Evolutionary conservation across 176 grass and related monocot species (phyloP).

Genomic region (Musa itinerans): DNA sequence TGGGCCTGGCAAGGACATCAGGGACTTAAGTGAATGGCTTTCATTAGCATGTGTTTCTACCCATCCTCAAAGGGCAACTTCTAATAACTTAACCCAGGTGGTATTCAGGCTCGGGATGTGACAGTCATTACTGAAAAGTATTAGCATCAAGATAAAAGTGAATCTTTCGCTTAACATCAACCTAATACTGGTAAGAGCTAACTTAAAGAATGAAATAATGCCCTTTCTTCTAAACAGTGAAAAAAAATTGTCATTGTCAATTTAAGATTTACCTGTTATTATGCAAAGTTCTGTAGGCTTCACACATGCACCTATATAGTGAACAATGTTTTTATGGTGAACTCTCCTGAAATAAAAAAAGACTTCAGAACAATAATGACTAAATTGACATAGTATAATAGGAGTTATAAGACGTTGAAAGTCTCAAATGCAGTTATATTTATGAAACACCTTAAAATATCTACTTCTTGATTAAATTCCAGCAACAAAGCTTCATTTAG

Average conservation of each 20-base stretch:
- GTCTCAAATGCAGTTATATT: neutral
- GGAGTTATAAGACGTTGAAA: neutral
- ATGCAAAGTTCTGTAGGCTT: conserved; percentile 64
- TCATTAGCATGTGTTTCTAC: too few species aligned
- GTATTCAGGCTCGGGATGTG: too few species aligned
- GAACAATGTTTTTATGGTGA: conserved; percentile 71
- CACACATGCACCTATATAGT: conserved; percentile 71
- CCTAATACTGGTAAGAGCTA: too few species aligned
- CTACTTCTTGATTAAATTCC: conserved; percentile 93
- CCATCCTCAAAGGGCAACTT: too few species aligned
- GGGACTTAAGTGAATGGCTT: too few species aligned
- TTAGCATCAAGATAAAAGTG: too few species aligned
- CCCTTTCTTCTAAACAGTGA: too few species aligned
- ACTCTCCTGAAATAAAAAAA: conserved; percentile 57
- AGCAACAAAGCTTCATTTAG: conserved; percentile 55
- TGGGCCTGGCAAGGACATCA: too few species aligned
- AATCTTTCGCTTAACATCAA: too few species aligned
- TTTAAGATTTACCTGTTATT: conserved; percentile 55
- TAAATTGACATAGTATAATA: conserved; percentile 14
- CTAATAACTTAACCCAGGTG: too few species aligned
- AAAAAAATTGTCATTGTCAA: neutral
- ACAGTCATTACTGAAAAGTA: too few species aligned
- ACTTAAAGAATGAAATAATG: too few species aligned
- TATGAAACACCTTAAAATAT: conserved; percentile 50
- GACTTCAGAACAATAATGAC: conserved; percentile 15